Conservation (phyloP, 1,284 basidiomycete species). For the Trametes sp. region DNA sequence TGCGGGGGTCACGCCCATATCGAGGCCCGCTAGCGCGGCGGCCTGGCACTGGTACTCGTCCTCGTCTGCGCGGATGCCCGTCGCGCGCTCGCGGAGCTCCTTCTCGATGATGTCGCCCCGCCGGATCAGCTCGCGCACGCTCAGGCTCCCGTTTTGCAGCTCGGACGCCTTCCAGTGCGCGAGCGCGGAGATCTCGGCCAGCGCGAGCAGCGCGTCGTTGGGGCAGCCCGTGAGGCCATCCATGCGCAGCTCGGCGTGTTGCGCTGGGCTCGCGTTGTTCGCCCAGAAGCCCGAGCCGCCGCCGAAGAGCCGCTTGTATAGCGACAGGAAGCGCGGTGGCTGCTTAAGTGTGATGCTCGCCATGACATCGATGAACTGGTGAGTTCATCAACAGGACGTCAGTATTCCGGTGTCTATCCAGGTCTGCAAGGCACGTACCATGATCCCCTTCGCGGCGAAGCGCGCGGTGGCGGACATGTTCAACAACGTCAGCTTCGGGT, state of each 20-base stretch:
- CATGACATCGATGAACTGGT: conserved; percentile 79
- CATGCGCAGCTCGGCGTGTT: conserved; percentile 57
- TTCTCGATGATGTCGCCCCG: conserved; percentile 73
- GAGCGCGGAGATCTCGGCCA: conserved; percentile 77
- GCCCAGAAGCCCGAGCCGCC: conserved; percentile 45
- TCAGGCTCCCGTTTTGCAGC: conserved; percentile 65
- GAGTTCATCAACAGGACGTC: not conserved
- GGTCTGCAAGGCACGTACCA: conserved; percentile 56
- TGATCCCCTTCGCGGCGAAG: conserved; percentile 70
- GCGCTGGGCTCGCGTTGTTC: conserved; percentile 42
- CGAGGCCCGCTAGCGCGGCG: conserved; percentile 18
- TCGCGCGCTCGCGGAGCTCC: conserved; percentile 51
- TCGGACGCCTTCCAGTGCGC: conserved; percentile 78
- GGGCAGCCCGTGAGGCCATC: conserved; percentile 76
- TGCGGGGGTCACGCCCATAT: conserved; percentile 25
- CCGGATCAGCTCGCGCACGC: conserved; percentile 72
- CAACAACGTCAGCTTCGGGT: conserved; percentile 64
- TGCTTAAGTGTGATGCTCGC: conserved; percentile 67
- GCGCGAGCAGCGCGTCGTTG: conserved; percentile 74
- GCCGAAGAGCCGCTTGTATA: conserved; percentile 68
- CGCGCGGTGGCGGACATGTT: conserved; percentile 59
- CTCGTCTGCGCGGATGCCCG: conserved; percentile 26
- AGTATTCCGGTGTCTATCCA: not conserved
- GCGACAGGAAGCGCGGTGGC: conserved; percentile 68
- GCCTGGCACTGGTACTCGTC: conserved; percentile 31